Evolutionary conservation across 2,329 filamentous ascomycete genomes (phyloP).

Genomic region (Hypoxylon rubiginosum): DNA sequence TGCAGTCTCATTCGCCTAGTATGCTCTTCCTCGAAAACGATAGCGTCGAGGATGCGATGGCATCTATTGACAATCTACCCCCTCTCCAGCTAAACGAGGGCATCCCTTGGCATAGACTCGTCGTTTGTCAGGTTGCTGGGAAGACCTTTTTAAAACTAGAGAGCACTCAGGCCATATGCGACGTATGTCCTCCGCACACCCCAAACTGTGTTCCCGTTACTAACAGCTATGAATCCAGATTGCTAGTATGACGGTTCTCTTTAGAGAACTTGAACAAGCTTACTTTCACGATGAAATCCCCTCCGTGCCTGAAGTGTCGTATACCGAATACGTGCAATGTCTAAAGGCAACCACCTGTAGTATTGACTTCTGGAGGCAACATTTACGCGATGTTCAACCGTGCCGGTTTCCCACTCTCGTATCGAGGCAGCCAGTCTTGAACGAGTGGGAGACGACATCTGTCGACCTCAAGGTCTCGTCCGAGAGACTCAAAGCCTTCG

Average conservation of each 20-base stretch:
- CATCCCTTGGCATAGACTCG: slow-evolving; percentile 64
- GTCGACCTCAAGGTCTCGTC: slow-evolving; percentile 59
- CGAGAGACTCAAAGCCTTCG: slow-evolving; percentile 60
- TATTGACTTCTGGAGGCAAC: slow-evolving; percentile 62
- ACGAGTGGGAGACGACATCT: slow-evolving; percentile 53
- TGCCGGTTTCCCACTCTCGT: slow-evolving; percentile 62
- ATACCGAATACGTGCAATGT: slow-evolving; percentile 57
- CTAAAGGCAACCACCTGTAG: slow-evolving; percentile 54
- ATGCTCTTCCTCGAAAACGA: slow-evolving; percentile 67
- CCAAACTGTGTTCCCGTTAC: slow-evolving; percentile 10
- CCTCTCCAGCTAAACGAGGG: slow-evolving; percentile 55
- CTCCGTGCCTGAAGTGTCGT: slow-evolving; percentile 52
- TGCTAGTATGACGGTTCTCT: slow-evolving; percentile 61
- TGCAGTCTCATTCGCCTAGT: slow-evolving; percentile 62
- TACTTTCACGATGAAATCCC: slow-evolving; percentile 58
- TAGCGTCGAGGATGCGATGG: slow-evolving; percentile 55
- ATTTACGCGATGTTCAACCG: slow-evolving; percentile 55
- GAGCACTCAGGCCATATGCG: slow-evolving; percentile 65
- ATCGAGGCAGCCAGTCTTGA: slow-evolving; percentile 39
- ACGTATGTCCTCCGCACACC: slow-evolving; percentile 50
- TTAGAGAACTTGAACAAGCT: slow-evolving; percentile 61
- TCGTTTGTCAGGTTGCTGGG: slow-evolving; percentile 61
- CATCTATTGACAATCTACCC: slow-evolving; percentile 59
- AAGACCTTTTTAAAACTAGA: slow-evolving; percentile 65
- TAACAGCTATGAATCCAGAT: slow-evolving; percentile 33